Percentiles rank a stretch among this genome's conserved stretches.
These are phyloP conservation scores for Hylodesmum podocarpum DNA, from an alignment of 306 rosid genomes.

Conservation along the genomic window DNA sequence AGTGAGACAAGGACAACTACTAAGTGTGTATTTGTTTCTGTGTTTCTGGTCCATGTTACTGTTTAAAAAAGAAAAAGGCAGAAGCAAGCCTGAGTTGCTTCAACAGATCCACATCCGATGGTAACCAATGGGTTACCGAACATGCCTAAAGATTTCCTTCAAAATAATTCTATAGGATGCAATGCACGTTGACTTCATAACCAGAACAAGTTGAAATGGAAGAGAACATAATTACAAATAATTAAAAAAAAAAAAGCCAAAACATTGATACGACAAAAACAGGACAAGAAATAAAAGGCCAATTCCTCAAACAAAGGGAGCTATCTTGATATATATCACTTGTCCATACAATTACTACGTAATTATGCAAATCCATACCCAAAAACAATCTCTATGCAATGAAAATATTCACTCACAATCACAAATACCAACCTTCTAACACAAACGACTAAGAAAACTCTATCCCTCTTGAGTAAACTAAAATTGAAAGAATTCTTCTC, in stretches of 20 bases:
- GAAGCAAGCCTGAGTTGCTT: no score
- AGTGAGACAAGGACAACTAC: neutral
- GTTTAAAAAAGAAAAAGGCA: no score
- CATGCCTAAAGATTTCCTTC: neutral
- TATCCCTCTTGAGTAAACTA: neutral
- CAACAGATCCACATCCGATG: no score
- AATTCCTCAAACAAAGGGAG: neutral
- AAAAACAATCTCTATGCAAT: neutral
- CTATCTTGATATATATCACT: neutral
- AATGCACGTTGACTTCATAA: neutral
- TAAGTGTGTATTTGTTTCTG: no score
- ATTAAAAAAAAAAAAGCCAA: neutral
- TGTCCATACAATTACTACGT: neutral
- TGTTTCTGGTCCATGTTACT: no score
- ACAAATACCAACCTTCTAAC: conserved; percentile 3
- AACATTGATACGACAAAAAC: neutral
- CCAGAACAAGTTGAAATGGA: neutral
- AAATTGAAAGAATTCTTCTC: neutral
- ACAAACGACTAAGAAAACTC: neutral
- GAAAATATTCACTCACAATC: neutral
- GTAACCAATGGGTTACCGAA: no score
- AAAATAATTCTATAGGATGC: conserved; percentile 9
- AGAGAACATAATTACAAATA: neutral
- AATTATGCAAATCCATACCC: neutral
- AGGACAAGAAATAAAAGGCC: neutral